These are phyloP conservation scores for Hortaea sp. DNA, from an alignment of 2,329 filamentous ascomycete genomes.

Conservation along the genomic window DNA sequence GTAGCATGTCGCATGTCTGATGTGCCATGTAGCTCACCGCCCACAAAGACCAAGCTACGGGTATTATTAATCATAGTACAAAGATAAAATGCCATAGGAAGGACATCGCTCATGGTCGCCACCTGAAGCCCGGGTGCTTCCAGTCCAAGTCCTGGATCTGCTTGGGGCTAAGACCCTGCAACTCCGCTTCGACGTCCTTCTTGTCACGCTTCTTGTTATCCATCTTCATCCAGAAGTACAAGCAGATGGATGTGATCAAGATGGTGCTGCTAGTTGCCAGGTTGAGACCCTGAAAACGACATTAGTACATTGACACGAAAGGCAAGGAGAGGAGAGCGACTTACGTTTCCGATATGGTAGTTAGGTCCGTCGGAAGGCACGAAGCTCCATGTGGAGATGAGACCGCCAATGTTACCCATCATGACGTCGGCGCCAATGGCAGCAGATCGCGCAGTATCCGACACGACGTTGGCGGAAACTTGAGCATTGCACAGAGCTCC, in stretches of 20 bases:
- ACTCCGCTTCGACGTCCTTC: constrained; percentile 45
- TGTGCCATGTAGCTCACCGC: no score
- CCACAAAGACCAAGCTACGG: no score
- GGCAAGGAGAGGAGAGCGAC: background rate
- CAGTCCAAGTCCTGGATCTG: constrained; percentile 54
- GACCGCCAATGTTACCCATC: constrained; percentile 59
- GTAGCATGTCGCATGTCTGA: no score
- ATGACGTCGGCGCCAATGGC: constrained; percentile 61
- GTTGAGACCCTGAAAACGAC: constrained; percentile 44
- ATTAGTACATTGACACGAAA: background rate
- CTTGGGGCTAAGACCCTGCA: constrained; percentile 43
- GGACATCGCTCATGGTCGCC: constrained; percentile 35
- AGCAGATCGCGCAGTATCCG: constrained; percentile 57
- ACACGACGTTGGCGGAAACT: constrained; percentile 59
- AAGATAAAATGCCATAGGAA: no score
- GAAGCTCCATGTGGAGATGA: constrained; percentile 24
- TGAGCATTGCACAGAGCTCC: constrained; percentile 59
- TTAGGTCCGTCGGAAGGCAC: constrained; percentile 53
- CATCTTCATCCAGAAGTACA: constrained; percentile 51
- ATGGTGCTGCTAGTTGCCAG: constrained; percentile 50
- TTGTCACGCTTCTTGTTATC: constrained; percentile 51
- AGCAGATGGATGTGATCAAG: constrained; percentile 39
- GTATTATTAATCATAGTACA: no score
- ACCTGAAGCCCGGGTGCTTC: constrained; percentile 56
- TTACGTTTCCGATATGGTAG: constrained; percentile 55